Evolutionary conservation across 805 yeast species (phyloP).

Genomic region (Wickerhamiella azymoides): DNA sequence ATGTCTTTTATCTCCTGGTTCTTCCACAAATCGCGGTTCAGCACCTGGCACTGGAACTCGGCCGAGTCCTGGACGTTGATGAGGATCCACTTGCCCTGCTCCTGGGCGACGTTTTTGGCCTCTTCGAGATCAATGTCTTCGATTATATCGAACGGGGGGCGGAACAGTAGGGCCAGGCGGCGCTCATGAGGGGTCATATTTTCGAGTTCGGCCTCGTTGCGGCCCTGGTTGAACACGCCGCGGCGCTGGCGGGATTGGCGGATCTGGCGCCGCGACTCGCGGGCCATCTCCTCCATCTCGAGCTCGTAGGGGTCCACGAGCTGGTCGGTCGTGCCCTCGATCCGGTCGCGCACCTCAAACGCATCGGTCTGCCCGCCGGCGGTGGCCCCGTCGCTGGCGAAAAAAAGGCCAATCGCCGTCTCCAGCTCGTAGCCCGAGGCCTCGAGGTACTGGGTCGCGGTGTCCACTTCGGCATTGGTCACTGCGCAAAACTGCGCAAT

Average conservation of each 20-base stretch:
- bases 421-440: slow-evolving; percentile 69
- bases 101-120: slow-evolving; percentile 57
- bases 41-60: slow-evolving; percentile 76
- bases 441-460: slow-evolving; percentile 65
- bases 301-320: slow-evolving; percentile 38
- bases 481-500: slow-evolving; percentile 70
- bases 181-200: slow-evolving; percentile 26
- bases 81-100: slow-evolving; percentile 62
- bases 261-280: slow-evolving; percentile 13
- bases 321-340: slow-evolving; percentile 66
- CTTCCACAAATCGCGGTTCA: slow-evolving; percentile 92
- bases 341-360: slow-evolving; percentile 55
- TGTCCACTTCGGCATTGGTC: slow-evolving; percentile 55
- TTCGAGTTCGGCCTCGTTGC: slow-evolving; percentile 14
- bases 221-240: slow-evolving; percentile 40
- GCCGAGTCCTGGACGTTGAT: slow-evolving; percentile 76
- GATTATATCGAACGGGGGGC: slow-evolving; percentile 90
- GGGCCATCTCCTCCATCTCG: slow-evolving; percentile 14
- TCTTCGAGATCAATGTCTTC: slow-evolving; percentile 50
- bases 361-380: slow-evolving; percentile 17
- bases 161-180: slow-evolving; percentile 65
- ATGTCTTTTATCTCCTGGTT: slow-evolving; percentile 45
- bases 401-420: slow-evolving; percentile 68
- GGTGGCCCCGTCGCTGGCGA: slow-evolving; percentile 40
- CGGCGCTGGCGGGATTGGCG: slow-evolving; percentile 10